phyloP scores from a whole-genome alignment of 352 stramenopile species.

The Pythium dissimile region DNA sequence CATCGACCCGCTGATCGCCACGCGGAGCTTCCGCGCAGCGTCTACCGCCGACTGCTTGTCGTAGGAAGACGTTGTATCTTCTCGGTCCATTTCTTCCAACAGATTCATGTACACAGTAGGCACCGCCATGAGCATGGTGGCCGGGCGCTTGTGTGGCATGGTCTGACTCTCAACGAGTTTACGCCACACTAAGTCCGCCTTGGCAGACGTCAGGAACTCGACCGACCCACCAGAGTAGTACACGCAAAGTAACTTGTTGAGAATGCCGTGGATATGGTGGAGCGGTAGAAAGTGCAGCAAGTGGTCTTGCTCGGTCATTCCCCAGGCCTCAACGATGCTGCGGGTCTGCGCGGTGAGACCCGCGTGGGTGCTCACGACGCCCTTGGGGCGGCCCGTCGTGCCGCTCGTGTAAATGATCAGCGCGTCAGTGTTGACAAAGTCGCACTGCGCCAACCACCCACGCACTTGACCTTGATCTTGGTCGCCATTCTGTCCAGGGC shows the following conservation, averaged over 20 bases:
- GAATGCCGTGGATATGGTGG: constrained; percentile 89
- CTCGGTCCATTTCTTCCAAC: constrained; percentile 62
- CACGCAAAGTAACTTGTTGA: constrained; percentile 88
- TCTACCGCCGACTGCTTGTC: constrained; percentile 15
- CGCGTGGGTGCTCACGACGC: constrained; percentile 76
- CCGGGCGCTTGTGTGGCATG: constrained; percentile 2
- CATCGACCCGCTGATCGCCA: constrained; percentile 84
- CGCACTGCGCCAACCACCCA: constrained; percentile 28
- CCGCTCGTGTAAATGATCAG: constrained; percentile 86
- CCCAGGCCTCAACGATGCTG: constrained; percentile 82
- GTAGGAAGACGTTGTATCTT: constrained; percentile 16
- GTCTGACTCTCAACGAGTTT: constrained; percentile 22
- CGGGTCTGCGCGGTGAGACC: constrained; percentile 72
- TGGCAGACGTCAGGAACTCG: constrained; percentile 70
- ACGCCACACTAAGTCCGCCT: constrained; percentile 61
- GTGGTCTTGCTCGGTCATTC: constrained; percentile 71
- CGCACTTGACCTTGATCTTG: constrained; percentile 20
- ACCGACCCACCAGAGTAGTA: constrained; percentile 76
- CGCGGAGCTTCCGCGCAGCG: constrained; percentile 24
- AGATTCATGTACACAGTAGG: constrained; percentile 91
- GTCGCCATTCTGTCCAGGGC: not conserved
- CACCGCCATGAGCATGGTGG: constrained; percentile 89
- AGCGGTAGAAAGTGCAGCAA: constrained; percentile 88
- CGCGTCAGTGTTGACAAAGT: constrained; percentile 20
- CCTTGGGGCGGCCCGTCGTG: constrained; percentile 80